These are phyloP conservation scores for Ricinus communis DNA, from an alignment of 345 rosid species.

Conservation along the genomic window DNA sequence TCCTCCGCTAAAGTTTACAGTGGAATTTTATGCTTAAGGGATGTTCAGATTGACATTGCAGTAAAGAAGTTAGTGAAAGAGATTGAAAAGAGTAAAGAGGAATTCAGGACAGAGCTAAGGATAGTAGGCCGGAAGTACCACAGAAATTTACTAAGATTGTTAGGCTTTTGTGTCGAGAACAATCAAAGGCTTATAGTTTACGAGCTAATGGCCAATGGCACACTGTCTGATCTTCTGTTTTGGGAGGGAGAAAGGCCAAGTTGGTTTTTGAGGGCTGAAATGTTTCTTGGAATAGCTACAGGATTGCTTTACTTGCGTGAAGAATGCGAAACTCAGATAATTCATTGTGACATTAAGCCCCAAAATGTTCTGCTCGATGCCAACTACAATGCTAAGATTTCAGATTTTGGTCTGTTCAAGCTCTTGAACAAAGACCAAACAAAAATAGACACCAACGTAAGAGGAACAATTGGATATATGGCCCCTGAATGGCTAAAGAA, in stretches of 20 bases:
- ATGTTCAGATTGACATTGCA: conserved; percentile 23
- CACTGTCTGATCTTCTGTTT: conserved; percentile 24
- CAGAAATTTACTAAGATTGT: conserved; percentile 29
- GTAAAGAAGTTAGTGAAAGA: conserved; percentile 27
- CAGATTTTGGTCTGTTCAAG: conserved; percentile 39
- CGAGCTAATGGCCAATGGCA: conserved; percentile 30
- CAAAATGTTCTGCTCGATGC: conserved; percentile 30
- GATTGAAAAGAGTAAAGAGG: conserved; percentile 24
- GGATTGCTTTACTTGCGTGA: conserved; percentile 36
- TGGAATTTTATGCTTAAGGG: conserved; percentile 18
- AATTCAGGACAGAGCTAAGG: conserved; percentile 34
- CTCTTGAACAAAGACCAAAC: conserved; percentile 37
- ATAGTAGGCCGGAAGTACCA: conserved; percentile 33
- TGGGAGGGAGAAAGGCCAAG: conserved; percentile 14
- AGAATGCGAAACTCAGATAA: conserved; percentile 28
- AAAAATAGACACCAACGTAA: conserved; percentile 24
- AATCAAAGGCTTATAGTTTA: conserved; percentile 29
- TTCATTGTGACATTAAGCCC: conserved; percentile 43
- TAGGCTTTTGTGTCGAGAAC: conserved; percentile 32
- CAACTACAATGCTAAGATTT: conserved; percentile 28
- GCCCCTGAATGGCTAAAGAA: conserved; percentile 40
- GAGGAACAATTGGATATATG: conserved; percentile 38
- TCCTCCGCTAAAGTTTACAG: conserved; percentile 33
- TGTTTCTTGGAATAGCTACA: conserved; percentile 27
- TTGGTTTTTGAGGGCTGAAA: conserved; percentile 29